These are phyloP conservation scores for Annulohypoxylon stygium DNA, from an alignment of 495 filamentous ascomycete genomes.

Conservation along the genomic window DNA sequence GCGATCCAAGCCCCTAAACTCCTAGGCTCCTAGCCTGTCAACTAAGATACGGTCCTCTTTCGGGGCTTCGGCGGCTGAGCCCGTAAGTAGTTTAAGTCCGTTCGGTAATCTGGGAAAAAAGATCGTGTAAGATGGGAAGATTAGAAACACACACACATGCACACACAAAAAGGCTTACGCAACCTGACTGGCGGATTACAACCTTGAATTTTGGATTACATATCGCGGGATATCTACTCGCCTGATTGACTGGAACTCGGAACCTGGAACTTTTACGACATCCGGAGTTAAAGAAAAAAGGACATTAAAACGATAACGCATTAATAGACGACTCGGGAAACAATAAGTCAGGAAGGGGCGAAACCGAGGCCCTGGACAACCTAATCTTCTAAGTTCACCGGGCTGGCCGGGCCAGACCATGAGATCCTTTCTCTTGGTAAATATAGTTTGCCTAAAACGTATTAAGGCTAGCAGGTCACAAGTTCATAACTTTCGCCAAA, in stretches of 20 bases:
- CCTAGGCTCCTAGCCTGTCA: neutral
- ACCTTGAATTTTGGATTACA: constrained; percentile 8
- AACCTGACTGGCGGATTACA: neutral
- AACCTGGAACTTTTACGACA: constrained; percentile 8
- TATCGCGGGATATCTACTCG: constrained; percentile 20
- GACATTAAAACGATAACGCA: neutral
- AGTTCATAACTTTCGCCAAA: neutral
- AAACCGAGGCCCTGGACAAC: constrained; percentile 41
- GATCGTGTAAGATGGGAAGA: constrained; percentile 3
- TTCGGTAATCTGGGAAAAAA: neutral
- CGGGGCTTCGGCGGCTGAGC: constrained; percentile 27
- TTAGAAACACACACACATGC: neutral
- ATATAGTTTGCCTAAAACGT: constrained; percentile 32
- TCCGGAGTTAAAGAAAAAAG: constrained; percentile 38
- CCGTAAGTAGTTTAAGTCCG: constrained; percentile 4
- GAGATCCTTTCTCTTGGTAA: constrained; percentile 43
- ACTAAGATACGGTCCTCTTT: constrained; percentile 6
- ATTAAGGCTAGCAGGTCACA: constrained; percentile 25
- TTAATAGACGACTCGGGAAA: neutral
- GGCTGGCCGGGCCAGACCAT: constrained; percentile 36
- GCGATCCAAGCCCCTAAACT: neutral
- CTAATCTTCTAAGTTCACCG: constrained; percentile 37
- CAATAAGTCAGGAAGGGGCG: constrained; percentile 16
- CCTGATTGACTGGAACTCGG: neutral
- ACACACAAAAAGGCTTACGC: constrained; percentile 17